Conservation (phyloP, 2,329 filamentous ascomycete species). For the Eurotiales sp. region DNA sequence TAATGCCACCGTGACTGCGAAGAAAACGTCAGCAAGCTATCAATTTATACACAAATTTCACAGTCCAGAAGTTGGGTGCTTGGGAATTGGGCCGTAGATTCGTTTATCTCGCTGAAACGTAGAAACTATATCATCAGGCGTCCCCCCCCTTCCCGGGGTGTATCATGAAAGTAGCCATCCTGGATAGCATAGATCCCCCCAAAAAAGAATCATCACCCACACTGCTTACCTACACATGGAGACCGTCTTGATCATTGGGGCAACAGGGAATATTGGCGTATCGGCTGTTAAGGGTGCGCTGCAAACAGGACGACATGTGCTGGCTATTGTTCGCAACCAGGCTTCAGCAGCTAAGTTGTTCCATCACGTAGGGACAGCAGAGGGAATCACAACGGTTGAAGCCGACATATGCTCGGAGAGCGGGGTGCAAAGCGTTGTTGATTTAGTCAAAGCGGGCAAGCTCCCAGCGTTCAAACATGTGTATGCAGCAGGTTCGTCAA, state of each 20-base stretch:
- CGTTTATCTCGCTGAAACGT: too few relatives aligned
- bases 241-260: neutral
- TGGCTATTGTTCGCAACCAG: constrained; percentile 2
- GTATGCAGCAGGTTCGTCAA: neutral
- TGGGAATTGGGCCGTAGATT: too few relatives aligned
- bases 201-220: neutral
- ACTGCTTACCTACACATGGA: too few relatives aligned
- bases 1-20: too few relatives aligned
- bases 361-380: neutral
- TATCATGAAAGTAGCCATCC: too few relatives aligned
- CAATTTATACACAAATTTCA: too few relatives aligned
- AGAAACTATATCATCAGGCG: too few relatives aligned
- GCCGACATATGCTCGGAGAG: neutral
- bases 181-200: too few relatives aligned
- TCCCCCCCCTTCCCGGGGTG: too few relatives aligned
- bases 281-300: neutral
- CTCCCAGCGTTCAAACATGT: constrained; percentile 4
- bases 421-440: neutral
- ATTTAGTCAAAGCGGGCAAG: constrained; percentile 1
- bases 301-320: neutral
- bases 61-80: too few relatives aligned
- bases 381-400: constrained; percentile 3
- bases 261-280: neutral
- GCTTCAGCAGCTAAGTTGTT: constrained; percentile 3
- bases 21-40: too few relatives aligned